Evolutionary conservation across 2,329 filamentous ascomycete genomes (phyloP), one percentile per base, ranked within the genome.

Genomic region (Trichoderma sp.): DNA sequence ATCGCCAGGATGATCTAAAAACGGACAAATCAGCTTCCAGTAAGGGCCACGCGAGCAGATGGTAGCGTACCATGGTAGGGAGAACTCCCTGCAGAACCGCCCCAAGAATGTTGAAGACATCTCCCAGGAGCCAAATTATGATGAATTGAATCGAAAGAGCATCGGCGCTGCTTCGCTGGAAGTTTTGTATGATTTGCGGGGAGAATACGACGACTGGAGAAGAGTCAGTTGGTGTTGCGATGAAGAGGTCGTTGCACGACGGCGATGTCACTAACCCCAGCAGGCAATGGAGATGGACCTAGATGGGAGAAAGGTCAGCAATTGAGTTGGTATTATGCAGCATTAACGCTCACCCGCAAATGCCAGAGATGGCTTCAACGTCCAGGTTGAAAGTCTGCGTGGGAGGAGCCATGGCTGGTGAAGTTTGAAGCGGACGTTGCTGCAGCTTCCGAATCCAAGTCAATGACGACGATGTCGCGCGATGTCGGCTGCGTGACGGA

Each of bases 41-140:
- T 43, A 24, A 24, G 49, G 49, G 66, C 56, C 58, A 56, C 58
- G 66, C 66, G 66, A 68, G 58, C 30, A 34, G 13, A 16, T 18
- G 28, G 49, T 26, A 55, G 54, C 81, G 70, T 77, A 90, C 87
- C 94, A 98, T 97, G 0, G 95, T 99, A 1, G 96, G 94, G 66
- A 98, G 81, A 7, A 99, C 95, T 67, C 92, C 91, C 79, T 98
- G 95, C 13, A 97, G 80, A 18, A 97, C 89, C 21, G 94, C 92
- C n/a, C 95, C 95, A 3, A 97, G 85, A 71, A 97, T 96, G 78
- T 98, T 98, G 85, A 97, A 97, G 73, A 97, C 90, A 89, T 99
- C 96, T 64, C 96, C 96, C 1, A 90, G 85, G 2, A 97, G 86
- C 96, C 96, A 99, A 75, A 97, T 88, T 70, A 96, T 90, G 76